These are phyloP conservation scores for Pythium apleroticum DNA, from an alignment of 352 stramenopile species.

Conservation along the genomic window DNA sequence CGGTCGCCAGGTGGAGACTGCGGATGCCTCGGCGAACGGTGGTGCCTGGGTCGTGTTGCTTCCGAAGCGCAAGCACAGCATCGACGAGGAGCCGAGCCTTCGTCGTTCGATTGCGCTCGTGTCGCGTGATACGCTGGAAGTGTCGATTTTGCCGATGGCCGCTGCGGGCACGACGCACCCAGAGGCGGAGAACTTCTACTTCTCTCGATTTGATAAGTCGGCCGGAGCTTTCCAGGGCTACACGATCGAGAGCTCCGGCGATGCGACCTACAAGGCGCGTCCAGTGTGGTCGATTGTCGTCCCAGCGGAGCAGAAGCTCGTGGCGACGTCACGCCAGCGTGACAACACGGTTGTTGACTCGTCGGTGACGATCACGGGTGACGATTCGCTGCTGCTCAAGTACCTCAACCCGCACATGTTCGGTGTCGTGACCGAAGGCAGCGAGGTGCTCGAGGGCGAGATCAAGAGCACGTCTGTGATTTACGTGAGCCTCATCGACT, in stretches of 20 bases:
- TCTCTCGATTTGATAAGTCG: slow-evolving; percentile 64
- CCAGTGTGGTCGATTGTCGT: slow-evolving; percentile 75
- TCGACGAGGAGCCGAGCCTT: slow-evolving; percentile 52
- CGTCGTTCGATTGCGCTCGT: slow-evolving; percentile 67
- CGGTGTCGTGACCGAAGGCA: slow-evolving; percentile 85
- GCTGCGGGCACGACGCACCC: slow-evolving; percentile 39
- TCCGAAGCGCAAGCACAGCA: slow-evolving; percentile 73
- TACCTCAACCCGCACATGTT: slow-evolving; percentile 98
- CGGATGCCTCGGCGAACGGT: slow-evolving; percentile 21
- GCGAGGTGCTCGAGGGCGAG: slow-evolving; percentile 40
- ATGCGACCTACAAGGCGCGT: slow-evolving; percentile 37
- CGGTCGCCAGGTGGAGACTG: slow-evolving; percentile 45
- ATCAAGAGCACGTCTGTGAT: slow-evolving; percentile 45
- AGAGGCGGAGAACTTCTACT: slow-evolving; percentile 76
- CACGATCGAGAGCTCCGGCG: slow-evolving; percentile 39
- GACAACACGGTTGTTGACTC: slow-evolving; percentile 72
- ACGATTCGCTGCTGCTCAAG: slow-evolving; percentile 97
- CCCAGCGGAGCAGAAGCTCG: slow-evolving; percentile 52
- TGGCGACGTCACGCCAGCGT: slow-evolving; percentile 56
- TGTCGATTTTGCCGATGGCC: slow-evolving; percentile 58
- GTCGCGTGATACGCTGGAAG: slow-evolving; percentile 43
- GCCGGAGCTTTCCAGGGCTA: slow-evolving; percentile 57
- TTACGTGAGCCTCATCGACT: slow-evolving; percentile 93
- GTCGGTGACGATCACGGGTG: slow-evolving; percentile 86
- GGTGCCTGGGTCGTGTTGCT: slow-evolving; percentile 68